Percentiles rank a stretch among this genome's conserved stretches.
Conservation (phyloP, 176 grass and related monocot species). For the Triticum timopheevii region DNA sequence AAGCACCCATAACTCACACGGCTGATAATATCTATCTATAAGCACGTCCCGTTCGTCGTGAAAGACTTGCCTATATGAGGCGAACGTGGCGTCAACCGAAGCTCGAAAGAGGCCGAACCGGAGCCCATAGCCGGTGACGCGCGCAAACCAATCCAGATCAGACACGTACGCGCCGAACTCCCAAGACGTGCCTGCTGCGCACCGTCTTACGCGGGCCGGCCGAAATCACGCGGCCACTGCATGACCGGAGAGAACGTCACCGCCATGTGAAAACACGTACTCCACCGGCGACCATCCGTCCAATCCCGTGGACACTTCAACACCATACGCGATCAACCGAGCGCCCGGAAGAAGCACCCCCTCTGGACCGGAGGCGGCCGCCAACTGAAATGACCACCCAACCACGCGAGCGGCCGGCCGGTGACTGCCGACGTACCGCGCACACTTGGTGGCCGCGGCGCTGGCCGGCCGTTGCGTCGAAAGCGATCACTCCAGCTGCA, state of each 20-base stretch:
- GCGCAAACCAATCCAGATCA: not conserved
- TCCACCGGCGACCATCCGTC: not conserved
- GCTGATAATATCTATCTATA: no score
- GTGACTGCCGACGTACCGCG: not conserved
- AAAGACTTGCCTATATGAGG: no score
- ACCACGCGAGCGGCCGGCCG: not conserved
- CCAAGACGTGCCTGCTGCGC: not conserved
- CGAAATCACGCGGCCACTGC: not conserved
- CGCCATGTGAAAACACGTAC: conserved; percentile 36
- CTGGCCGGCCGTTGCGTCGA: conserved; percentile 25
- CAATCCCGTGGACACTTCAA: conserved; percentile 26
- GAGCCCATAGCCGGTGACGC: no score
- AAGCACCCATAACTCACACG: no score
- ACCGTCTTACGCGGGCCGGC: not conserved
- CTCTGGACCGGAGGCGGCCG: not conserved
- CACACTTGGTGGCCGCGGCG: not conserved
- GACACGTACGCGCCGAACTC: not conserved
- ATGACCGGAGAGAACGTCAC: not conserved
- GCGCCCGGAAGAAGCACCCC: conserved; percentile 35
- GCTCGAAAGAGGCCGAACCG: no score
- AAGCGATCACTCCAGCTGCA: conserved; percentile 31
- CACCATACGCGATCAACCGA: not conserved
- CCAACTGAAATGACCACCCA: not conserved
- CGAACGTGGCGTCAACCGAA: no score
- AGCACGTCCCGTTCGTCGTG: no score